phyloP scores from a whole-genome alignment of 768 basidiomycete genomes.

The Phanerochaete sordida region DNA sequence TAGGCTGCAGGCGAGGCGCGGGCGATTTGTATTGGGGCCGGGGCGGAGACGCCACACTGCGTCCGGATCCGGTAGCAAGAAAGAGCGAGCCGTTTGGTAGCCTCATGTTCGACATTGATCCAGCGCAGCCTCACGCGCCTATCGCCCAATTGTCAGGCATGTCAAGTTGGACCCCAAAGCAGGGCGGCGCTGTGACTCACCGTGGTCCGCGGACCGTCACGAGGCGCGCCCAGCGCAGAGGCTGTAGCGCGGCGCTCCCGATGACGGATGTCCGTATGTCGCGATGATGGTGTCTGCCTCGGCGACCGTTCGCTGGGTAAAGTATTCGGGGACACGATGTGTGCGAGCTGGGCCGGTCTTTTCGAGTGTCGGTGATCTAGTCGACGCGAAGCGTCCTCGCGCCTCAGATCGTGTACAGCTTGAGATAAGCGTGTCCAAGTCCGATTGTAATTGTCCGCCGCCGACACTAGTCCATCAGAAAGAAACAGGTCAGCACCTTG shows the following conservation, averaged over 20 bases:
- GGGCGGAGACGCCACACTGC: not conserved
- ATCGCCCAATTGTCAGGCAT: not conserved
- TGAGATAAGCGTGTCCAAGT: no score
- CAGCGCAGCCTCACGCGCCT: not conserved
- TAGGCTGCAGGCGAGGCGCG: not conserved
- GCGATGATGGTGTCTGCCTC: not conserved
- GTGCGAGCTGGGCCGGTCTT: no score
- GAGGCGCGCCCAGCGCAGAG: not conserved
- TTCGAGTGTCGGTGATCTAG: no score
- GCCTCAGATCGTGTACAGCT: no score
- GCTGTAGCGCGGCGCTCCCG: not conserved
- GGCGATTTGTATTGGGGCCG: not conserved
- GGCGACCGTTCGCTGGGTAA: not conserved
- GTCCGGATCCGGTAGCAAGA: not conserved
- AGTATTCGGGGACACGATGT: no score
- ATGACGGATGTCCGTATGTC: not conserved
- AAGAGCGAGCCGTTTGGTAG: conserved; percentile 10
- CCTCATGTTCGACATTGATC: conserved; percentile 7
- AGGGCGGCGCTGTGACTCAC: not conserved
- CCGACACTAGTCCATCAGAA: no score
- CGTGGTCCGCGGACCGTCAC: not conserved
- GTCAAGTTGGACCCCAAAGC: not conserved
- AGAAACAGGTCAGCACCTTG: no score
- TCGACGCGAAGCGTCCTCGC: no score
- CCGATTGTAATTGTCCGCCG: no score